Evolutionary conservation across 495 filamentous ascomycete species (phyloP), one percentile per base, ranked within the genome.

Genomic region (Penicillium antarcticum): DNA sequence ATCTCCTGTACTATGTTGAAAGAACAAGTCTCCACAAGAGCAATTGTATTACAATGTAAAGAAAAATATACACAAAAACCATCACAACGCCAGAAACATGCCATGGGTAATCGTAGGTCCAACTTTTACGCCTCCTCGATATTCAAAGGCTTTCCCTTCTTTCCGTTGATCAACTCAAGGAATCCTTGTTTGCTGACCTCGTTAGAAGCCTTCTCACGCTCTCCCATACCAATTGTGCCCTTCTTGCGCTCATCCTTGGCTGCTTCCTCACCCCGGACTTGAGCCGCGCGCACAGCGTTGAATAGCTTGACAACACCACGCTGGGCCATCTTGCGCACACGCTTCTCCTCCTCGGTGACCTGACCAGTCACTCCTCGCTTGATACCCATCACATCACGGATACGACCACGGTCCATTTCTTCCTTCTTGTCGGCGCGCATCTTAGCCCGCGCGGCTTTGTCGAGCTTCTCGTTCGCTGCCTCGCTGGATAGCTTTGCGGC

Each of bases 141-240:
- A 32, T 73, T 73, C 56, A 74, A 63, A 41, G 63, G 60, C 60
- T 71, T 72, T 41, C 74, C 76, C 66, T 80, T 79, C 67, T 80
- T 81, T 33, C 74, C 72, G 42, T 68, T 75, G 69, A 98, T 96
- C 66, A 97, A 61, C 45, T 96, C 91, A 66, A 98, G 72, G 73
- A 97, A 98, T 7, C 92, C 91, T 71, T 96, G 85, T 77, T 92
- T 94, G 70, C 87, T 92, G 86, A 97, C 95, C 75, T 97, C 92
- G 47, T 86, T 92, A 36, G 92, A 82, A 63, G 81, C 85, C 77
- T 94, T 90, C 74, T 91, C 83, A 57, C 86, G 81, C 68, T 86
- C 77, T 52, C 75, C 81, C 48, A 82, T 75, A 12, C 89, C 89
- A 40, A 92, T 75, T 11, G 92, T 74, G n/a, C 87, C 88, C 67